Evolutionary conservation across 2,329 filamentous ascomycete genomes (phyloP).

Genomic region (Epichloe bromicola): DNA sequence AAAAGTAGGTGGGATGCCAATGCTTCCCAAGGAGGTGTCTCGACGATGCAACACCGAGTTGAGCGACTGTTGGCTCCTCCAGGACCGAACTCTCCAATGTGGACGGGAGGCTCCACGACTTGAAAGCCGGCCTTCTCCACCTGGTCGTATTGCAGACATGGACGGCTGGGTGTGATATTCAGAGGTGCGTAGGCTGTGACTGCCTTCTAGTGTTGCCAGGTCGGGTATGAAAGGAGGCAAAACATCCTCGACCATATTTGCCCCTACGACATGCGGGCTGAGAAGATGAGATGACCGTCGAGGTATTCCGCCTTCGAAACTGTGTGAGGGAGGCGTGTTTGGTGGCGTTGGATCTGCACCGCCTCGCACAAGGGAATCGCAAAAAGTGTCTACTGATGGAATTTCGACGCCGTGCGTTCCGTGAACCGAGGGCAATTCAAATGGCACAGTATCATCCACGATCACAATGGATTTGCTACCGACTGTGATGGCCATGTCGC

Average conservation of each 20-base stretch:
- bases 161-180: constrained; percentile 22
- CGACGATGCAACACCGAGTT: constrained; percentile 40
- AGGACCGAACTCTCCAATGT: constrained; percentile 34
- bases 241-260: constrained; percentile 24
- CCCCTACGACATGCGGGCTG: constrained; percentile 29
- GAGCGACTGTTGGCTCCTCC: constrained; percentile 34
- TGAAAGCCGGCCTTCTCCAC: constrained; percentile 15
- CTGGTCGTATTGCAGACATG: constrained; percentile 14
- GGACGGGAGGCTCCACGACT: constrained; percentile 18
- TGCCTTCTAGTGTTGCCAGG: constrained; percentile 24
- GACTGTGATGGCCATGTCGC: constrained; percentile 50
- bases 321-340: constrained; percentile 41
- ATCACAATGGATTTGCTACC: constrained; percentile 90
- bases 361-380: constrained; percentile 35
- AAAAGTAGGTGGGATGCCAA: constrained; percentile 35
- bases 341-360: constrained; percentile 46
- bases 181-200: constrained; percentile 15
- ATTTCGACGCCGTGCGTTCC: constrained; percentile 30
- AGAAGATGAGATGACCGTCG: constrained; percentile 43
- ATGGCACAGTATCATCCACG: constrained; percentile 52
- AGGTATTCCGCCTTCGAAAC: constrained; percentile 29
- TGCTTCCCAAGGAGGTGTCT: constrained; percentile 48
- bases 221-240: constrained; percentile 37
- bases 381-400: constrained; percentile 39
- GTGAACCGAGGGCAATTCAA: constrained; percentile 36